Evolutionary conservation across 2,329 filamentous ascomycete genomes (phyloP).

Genomic region (Rhinocladiella mackenziei): DNA sequence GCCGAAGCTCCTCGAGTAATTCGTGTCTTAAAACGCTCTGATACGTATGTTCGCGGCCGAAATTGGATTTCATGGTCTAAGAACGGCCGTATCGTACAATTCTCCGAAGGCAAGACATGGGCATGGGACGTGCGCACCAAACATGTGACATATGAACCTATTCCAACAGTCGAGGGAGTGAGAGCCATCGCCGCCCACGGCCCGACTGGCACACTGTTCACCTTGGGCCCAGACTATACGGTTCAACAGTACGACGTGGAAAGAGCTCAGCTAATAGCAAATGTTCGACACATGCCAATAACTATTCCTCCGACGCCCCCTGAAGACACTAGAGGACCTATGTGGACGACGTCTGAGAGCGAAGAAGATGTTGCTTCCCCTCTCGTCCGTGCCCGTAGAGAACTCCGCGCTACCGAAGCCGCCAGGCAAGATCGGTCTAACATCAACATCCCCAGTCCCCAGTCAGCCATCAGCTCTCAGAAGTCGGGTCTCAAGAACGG

Average conservation of each 20-base stretch:
- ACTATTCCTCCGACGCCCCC: constrained; percentile 72
- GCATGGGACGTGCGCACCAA: constrained; percentile 99
- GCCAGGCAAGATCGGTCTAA: constrained; percentile 60
- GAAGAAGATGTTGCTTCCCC: constrained; percentile 72
- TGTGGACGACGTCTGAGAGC: constrained; percentile 55
- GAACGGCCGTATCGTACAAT: constrained; percentile 92
- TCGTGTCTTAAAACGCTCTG: constrained; percentile 71
- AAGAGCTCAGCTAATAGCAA: constrained; percentile 75
- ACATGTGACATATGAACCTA: constrained; percentile 81
- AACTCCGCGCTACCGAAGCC: constrained; percentile 61
- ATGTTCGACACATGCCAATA: constrained; percentile 79
- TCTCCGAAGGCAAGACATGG: constrained; percentile 83
- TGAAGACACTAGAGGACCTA: constrained; percentile 60
- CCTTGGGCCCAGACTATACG: constrained; percentile 78
- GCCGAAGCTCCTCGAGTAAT: constrained; percentile 81
- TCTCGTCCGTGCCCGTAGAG: constrained; percentile 68
- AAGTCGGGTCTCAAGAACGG: constrained; percentile 48
- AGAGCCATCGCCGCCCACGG: constrained; percentile 83
- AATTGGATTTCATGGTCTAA: constrained; percentile 99
- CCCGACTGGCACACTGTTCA: constrained; percentile 86
- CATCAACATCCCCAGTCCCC: constrained; percentile 65
- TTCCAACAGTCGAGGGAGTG: constrained; percentile 79
- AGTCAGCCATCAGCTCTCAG: constrained; percentile 55
- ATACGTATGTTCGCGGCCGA: constrained; percentile 63
- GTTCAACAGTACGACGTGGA: constrained; percentile 95